These are phyloP conservation scores for Aristolochia fimbriata DNA, from an alignment of 164 flowering plant genomes.

Conservation along the genomic window DNA sequence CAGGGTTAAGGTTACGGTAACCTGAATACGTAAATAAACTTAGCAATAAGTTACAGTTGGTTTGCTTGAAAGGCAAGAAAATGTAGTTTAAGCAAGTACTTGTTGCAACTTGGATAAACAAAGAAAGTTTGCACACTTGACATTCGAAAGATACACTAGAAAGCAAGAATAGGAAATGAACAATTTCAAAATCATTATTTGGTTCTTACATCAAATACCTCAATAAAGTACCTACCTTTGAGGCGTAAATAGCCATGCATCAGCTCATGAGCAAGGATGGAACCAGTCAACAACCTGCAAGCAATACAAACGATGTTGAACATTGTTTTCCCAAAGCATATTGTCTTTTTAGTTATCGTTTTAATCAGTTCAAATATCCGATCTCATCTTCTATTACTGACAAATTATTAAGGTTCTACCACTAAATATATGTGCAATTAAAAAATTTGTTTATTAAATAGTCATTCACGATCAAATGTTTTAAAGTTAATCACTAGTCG, in stretches of 20 bases:
- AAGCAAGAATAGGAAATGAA: background rate
- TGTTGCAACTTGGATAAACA: background rate
- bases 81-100: background rate
- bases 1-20: slow-evolving; percentile 63
- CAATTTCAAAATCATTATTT: too few species aligned
- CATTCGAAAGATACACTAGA: background rate
- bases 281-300: slow-evolving; percentile 80
- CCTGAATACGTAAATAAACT: slow-evolving; percentile 31
- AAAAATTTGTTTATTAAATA: too few species aligned
- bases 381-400: too few species aligned
- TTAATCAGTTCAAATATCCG: too few species aligned
- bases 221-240: slow-evolving; percentile 37
- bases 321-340: too few species aligned
- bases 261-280: slow-evolving; percentile 92
- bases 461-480: too few species aligned
- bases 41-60: too few species aligned
- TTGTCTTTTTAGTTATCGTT: too few species aligned
- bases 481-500: too few species aligned
- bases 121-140: background rate
- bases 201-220: background rate
- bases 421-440: too few species aligned
- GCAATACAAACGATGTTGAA: slow-evolving; percentile 1
- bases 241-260: slow-evolving; percentile 98
- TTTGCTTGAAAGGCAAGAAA: background rate
- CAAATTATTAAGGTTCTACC: too few species aligned